phyloP scores from a whole-genome alignment of 2,329 filamentous ascomycete genomes.

The Epichloe gansuensis region DNA sequence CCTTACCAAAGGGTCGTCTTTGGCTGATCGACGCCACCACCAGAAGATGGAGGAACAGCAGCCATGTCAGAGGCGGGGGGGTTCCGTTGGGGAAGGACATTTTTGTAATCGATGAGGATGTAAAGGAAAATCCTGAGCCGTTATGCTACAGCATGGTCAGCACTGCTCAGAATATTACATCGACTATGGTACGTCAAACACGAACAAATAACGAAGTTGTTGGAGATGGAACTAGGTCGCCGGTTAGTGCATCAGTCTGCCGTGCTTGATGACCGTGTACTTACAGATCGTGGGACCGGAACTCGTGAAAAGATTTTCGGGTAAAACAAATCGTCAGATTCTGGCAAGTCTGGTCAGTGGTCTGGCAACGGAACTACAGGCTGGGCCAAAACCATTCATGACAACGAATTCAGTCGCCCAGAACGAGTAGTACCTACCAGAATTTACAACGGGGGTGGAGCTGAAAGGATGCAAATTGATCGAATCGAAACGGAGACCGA shows the following conservation, averaged over 20 bases:
- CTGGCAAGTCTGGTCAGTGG: conserved; percentile 2
- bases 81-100: conserved; percentile 28
- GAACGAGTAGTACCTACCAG: conserved; percentile 6
- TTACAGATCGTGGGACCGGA: conserved; percentile 3
- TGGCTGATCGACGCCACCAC: conserved; percentile 30
- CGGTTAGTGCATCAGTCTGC: neutral
- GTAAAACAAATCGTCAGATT: conserved; percentile 14
- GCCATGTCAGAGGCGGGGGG: conserved; percentile 25
- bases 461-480: conserved; percentile 16
- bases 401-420: neutral
- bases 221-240: conserved; percentile 1
- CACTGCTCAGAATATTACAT: neutral
- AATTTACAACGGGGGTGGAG: conserved; percentile 7
- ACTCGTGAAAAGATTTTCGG: conserved; percentile 12
- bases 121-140: neutral
- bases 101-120: conserved; percentile 8
- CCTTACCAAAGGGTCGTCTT: conserved; percentile 46
- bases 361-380: neutral
- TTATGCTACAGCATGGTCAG: neutral
- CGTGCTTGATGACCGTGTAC: neutral
- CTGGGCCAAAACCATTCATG: neutral
- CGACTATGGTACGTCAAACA: neutral
- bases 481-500: conserved; percentile 18
- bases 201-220: conserved; percentile 1
- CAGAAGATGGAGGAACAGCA: conserved; percentile 20